Percentiles rank a stretch among this genome's conserved stretches.
phyloP scores from a whole-genome alignment of 2,329 filamentous ascomycete species.

The Penicillium crustosum region DNA sequence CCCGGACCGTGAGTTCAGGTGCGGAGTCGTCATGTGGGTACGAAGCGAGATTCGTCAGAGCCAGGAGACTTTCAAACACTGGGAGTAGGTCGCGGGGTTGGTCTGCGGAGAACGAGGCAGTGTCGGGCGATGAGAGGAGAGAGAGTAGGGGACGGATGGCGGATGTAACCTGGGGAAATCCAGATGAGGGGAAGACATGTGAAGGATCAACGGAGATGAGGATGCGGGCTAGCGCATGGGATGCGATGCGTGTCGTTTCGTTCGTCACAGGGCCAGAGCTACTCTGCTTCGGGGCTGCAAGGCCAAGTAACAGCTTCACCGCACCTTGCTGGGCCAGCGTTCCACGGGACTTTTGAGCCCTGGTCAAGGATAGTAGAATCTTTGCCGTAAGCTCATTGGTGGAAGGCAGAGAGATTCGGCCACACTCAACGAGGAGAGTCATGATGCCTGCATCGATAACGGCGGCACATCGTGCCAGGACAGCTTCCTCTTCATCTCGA shows the following conservation, averaged over 20 bases:
- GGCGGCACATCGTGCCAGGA: slow-evolving; percentile 70
- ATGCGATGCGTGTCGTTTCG: slow-evolving; percentile 58
- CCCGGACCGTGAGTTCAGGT: slow-evolving; percentile 71
- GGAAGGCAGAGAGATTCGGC: slow-evolving; percentile 68
- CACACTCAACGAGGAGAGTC: slow-evolving; percentile 72
- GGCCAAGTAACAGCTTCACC: slow-evolving; percentile 77
- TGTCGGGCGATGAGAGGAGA: slow-evolving; percentile 67
- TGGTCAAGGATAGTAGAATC: slow-evolving; percentile 75
- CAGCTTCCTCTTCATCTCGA: slow-evolving; percentile 73
- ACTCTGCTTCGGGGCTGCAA: slow-evolving; percentile 48
- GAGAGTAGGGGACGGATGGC: slow-evolving; percentile 79
- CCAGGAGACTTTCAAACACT: slow-evolving; percentile 85
- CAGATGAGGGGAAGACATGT: slow-evolving; percentile 79
- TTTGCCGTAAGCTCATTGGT: slow-evolving; percentile 68
- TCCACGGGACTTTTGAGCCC: slow-evolving; percentile 71
- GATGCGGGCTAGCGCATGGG: slow-evolving; percentile 79
- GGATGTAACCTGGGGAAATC: slow-evolving; percentile 68
- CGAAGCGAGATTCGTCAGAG: slow-evolving; percentile 89
- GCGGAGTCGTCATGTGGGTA: slow-evolving; percentile 41
- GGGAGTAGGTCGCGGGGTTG: slow-evolving; percentile 75
- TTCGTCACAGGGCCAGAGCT: slow-evolving; percentile 41
- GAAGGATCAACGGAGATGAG: slow-evolving; percentile 82
- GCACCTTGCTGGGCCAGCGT: slow-evolving; percentile 91
- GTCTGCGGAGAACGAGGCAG: slow-evolving; percentile 50
- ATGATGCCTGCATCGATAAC: slow-evolving; percentile 78